A percentile compares a stretch with the other conserved stretches of the same genome.
These are phyloP conservation scores for Phenoliferia sp. DNA, from an alignment of 1,284 basidiomycete species.

Conservation along the genomic window DNA sequence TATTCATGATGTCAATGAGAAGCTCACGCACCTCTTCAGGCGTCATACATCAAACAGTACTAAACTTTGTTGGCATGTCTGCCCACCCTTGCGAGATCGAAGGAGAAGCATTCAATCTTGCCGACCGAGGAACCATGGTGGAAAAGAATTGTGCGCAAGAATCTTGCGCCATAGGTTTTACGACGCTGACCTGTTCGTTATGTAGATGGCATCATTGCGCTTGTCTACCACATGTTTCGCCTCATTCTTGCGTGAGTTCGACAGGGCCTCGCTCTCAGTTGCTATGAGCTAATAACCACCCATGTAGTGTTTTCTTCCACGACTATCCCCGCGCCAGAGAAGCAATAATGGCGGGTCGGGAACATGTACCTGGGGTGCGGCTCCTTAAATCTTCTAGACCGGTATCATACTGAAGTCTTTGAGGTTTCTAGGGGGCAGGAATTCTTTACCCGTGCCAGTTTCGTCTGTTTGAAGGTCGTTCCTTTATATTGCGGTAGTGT, in stretches of 20 bases:
- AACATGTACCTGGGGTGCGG: neutral
- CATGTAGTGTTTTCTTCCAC: constrained; percentile 18
- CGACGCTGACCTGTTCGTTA: neutral
- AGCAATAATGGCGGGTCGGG: neutral
- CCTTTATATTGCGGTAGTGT: too few relatives aligned
- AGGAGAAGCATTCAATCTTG: constrained; percentile 21
- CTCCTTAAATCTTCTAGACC: neutral
- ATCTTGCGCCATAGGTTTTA: neutral
- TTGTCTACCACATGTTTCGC: constrained; percentile 20
- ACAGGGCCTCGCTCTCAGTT: too few relatives aligned
- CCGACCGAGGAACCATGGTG: constrained; percentile 20
- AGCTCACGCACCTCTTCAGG: neutral
- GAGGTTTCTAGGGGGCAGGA: neutral
- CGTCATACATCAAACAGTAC: constrained; percentile 20
- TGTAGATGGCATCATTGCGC: constrained; percentile 18
- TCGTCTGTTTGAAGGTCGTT: constrained; percentile 66
- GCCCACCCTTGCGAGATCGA: constrained; percentile 16
- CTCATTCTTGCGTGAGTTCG: constrained; percentile 23
- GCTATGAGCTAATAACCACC: too few relatives aligned
- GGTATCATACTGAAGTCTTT: too few relatives aligned
- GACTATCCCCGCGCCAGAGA: neutral
- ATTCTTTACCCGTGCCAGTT: constrained; percentile 4
- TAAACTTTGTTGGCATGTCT: constrained; percentile 11
- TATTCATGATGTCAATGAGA: neutral
- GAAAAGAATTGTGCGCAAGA: constrained; percentile 18